These are phyloP conservation scores for Mycena vulgaris DNA, from an alignment of 768 basidiomycete species.

Conservation along the genomic window DNA sequence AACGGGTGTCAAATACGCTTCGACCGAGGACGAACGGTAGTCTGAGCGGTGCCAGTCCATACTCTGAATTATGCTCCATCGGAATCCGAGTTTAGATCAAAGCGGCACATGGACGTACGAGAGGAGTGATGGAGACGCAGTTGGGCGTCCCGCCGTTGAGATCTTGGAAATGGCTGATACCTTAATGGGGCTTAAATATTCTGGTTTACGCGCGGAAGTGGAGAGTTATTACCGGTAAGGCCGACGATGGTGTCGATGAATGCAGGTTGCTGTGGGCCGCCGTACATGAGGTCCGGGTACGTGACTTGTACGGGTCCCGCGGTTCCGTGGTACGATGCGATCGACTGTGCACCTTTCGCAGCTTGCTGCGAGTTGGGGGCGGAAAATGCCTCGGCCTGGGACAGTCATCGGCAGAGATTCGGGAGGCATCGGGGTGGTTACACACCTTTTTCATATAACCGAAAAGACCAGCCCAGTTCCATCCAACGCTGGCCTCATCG, in stretches of 20 bases:
- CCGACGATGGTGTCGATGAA: constrained; percentile 64
- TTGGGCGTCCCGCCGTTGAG: constrained; percentile 71
- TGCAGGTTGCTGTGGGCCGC: constrained; percentile 66
- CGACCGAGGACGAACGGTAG: constrained; percentile 68
- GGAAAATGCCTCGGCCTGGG: constrained; percentile 63
- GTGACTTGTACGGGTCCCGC: constrained; percentile 70
- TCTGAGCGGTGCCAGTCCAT: constrained; percentile 66
- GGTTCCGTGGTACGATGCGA: constrained; percentile 65
- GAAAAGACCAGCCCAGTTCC: constrained; percentile 63
- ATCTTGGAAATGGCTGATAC: constrained; percentile 64
- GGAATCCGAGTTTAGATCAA: background rate
- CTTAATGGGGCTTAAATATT: background rate
- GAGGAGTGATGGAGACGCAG: constrained; percentile 69
- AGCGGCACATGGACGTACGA: constrained; percentile 51
- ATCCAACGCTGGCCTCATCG: constrained; percentile 58
- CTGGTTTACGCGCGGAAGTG: background rate
- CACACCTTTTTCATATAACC: constrained; percentile 64
- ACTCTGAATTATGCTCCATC: constrained; percentile 43
- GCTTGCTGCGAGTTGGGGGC: constrained; percentile 62
- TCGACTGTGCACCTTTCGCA: constrained; percentile 63
- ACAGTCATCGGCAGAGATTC: background rate
- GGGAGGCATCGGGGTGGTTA: background rate
- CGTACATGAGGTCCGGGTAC: constrained; percentile 68
- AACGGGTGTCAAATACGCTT: constrained; percentile 70
- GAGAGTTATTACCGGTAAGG: constrained; percentile 50